Percentiles rank a stretch among this genome's conserved stretches.
phyloP scores from a whole-genome alignment of 2,329 filamentous ascomycete species.

The Ceratocystis lukuohia region DNA sequence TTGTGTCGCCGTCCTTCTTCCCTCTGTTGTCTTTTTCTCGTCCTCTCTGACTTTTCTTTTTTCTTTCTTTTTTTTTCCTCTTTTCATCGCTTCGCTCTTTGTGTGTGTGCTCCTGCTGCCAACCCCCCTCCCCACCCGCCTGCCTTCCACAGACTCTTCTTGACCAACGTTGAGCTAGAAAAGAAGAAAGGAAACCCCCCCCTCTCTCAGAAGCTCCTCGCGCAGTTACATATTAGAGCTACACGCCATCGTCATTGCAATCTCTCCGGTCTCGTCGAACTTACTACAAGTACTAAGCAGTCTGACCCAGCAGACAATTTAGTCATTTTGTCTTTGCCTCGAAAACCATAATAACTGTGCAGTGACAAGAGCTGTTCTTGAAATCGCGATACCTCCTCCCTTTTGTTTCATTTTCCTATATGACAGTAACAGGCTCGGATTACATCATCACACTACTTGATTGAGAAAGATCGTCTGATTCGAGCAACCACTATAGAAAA shows the following conservation, averaged over 20 bases:
- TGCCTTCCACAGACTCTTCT: not conserved
- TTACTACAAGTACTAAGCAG: not conserved
- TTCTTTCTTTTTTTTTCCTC: not conserved
- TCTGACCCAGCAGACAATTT: not conserved
- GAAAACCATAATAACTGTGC: not conserved
- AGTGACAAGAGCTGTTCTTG: not conserved
- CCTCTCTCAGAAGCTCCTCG: no score
- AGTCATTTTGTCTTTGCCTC: not conserved
- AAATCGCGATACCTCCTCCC: not conserved
- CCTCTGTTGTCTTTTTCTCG: not conserved
- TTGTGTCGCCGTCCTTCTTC: not conserved
- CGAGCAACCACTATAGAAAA: not conserved
- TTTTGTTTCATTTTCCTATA: not conserved
- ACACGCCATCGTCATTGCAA: conserved; percentile 2
- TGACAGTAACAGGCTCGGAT: not conserved
- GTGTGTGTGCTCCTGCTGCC: not conserved
- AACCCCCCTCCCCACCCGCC: not conserved
- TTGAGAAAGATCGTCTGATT: not conserved
- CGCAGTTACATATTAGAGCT: not conserved
- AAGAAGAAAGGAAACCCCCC: no score
- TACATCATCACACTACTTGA: not conserved
- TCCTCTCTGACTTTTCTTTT: not conserved
- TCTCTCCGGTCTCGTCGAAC: not conserved
- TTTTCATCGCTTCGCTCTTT: not conserved
- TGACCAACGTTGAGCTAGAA: conserved; percentile 6